A percentile compares a stretch with the other conserved stretches of the same genome.
These are phyloP conservation scores for Mycena sanguinolenta DNA, from an alignment of 768 basidiomycete species.

Conservation along the genomic window DNA sequence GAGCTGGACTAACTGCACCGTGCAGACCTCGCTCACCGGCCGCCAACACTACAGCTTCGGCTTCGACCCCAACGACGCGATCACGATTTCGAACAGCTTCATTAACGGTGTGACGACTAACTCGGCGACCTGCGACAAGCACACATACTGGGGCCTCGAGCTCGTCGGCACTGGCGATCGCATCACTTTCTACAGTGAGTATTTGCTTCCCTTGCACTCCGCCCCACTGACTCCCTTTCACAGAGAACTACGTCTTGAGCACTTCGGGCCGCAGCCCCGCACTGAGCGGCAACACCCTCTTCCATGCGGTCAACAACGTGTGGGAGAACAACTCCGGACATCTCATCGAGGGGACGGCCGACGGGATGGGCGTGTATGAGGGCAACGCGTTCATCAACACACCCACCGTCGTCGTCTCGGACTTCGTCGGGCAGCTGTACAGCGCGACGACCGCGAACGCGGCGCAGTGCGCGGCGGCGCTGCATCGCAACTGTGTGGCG, in stretches of 20 bases:
- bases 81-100: not conserved
- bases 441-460: too few species aligned
- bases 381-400: too few species aligned
- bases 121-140: conserved; percentile 1
- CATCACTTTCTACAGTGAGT: not conserved
- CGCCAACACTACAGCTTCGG: not conserved
- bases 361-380: too few species aligned
- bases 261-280: conserved; percentile 4
- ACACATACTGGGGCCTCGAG: conserved; percentile 6
- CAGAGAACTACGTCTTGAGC: not conserved
- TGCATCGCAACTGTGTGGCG: not conserved
- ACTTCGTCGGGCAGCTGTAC: too few species aligned
- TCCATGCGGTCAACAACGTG: not conserved
- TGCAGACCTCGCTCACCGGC: not conserved
- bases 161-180: not conserved
- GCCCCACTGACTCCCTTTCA: not conserved
- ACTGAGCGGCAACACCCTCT: not conserved
- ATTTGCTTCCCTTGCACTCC: not conserved
- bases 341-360: too few species aligned
- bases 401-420: too few species aligned
- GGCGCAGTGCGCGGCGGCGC: too few species aligned
- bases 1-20: not conserved
- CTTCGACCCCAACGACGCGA: not conserved
- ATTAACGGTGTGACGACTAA: not conserved
- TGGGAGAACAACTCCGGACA: conserved; percentile 5